Percentiles rank a stretch among this genome's conserved stretches.
Evolutionary conservation across 768 basidiomycete genomes (phyloP).

Genomic region (Sarcodon aspratus): DNA sequence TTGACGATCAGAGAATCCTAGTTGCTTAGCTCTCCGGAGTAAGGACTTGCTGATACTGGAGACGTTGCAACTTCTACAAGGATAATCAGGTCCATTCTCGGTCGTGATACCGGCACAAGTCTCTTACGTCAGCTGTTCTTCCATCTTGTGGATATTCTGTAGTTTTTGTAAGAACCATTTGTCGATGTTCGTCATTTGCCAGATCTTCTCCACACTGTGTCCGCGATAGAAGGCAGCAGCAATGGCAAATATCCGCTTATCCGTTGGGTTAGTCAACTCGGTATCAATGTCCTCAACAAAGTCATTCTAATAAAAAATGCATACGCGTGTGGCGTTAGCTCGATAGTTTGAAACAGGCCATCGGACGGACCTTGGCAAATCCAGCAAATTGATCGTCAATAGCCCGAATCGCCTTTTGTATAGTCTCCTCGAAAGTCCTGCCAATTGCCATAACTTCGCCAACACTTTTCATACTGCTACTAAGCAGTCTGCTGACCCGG

Average conservation of each 20-base stretch:
- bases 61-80: slow-evolving; percentile 45
- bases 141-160: slow-evolving; percentile 74
- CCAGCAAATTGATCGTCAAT: slow-evolving; percentile 94
- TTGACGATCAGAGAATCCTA: slow-evolving; percentile 93
- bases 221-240: slow-evolving; percentile 88
- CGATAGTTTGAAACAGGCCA: not conserved
- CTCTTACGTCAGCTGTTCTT: slow-evolving; percentile 63
- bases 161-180: slow-evolving; percentile 96
- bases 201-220: slow-evolving; percentile 91
- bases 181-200: slow-evolving; percentile 97
- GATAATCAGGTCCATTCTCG: slow-evolving; percentile 2
- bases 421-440: slow-evolving; percentile 95
- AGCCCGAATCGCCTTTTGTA: slow-evolving; percentile 94
- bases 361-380: slow-evolving; percentile 63
- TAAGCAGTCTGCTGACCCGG: slow-evolving; percentile 82
- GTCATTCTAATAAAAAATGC: slow-evolving; percentile 47
- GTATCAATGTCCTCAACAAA: slow-evolving; percentile 86
- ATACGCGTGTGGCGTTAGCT: not conserved
- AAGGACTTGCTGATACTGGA: slow-evolving; percentile 49
- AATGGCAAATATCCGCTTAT: slow-evolving; percentile 95
- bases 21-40: slow-evolving; percentile 80
- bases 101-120: not conserved
- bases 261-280: slow-evolving; percentile 89
- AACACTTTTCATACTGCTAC: slow-evolving; percentile 98
- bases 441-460: slow-evolving; percentile 99